Percentiles rank a stretch among this genome's conserved stretches.
phyloP scores from a whole-genome alignment of 306 rosid species.

The Datisca glomerata region DNA sequence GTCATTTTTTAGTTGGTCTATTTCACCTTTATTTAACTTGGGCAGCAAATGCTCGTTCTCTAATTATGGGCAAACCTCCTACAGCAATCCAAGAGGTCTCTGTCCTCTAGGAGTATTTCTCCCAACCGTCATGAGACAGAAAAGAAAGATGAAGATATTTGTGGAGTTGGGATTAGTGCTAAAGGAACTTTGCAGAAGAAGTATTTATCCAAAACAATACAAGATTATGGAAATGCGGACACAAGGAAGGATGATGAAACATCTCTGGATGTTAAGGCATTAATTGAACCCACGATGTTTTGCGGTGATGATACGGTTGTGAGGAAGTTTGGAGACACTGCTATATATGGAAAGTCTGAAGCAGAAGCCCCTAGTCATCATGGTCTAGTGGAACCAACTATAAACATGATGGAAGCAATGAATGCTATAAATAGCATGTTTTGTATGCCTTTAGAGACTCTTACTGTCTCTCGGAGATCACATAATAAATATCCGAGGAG shows the following conservation, averaged over 20 bases:
- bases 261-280: background rate
- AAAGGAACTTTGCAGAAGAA: conserved; percentile 14
- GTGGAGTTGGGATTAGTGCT: conserved; percentile 11
- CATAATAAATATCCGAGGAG: conserved; percentile 21
- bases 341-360: conserved; percentile 66
- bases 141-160: conserved; percentile 17
- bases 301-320: conserved; percentile 55
- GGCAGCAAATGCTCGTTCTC: background rate
- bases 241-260: conserved; percentile 9
- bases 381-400: conserved; percentile 86
- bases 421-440: conserved; percentile 80
- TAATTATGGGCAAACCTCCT: conserved; percentile 9
- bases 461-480: conserved; percentile 33
- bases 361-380: conserved; percentile 88
- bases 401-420: conserved; percentile 95
- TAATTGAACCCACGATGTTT: conserved; percentile 22
- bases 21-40: too few species aligned
- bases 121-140: conserved; percentile 18
- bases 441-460: conserved; percentile 57
- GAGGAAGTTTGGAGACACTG: conserved; percentile 62
- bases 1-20: background rate
- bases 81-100: conserved; percentile 24
- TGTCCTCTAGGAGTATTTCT: conserved; percentile 20
- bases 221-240: conserved; percentile 12
- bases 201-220: conserved; percentile 13